phyloP scores from a whole-genome alignment of 805 yeast species.

The Candida palmyrensis region DNA sequence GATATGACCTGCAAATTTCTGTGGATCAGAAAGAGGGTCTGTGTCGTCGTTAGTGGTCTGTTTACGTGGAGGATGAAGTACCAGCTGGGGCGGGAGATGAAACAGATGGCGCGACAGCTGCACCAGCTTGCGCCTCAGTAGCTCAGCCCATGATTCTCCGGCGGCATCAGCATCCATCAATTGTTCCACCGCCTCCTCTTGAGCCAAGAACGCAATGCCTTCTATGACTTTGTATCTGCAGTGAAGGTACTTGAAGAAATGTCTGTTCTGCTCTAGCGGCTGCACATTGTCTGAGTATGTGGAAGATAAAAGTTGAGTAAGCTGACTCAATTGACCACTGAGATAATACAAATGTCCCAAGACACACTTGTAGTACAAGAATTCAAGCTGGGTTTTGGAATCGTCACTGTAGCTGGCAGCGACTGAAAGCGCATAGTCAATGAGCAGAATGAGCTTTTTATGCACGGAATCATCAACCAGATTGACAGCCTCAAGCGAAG shows the following conservation, averaged over 20 bases:
- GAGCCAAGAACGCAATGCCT: no score
- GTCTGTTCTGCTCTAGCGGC: slow-evolving; percentile 1
- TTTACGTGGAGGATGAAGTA: no score
- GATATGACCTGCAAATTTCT: slow-evolving; percentile 4
- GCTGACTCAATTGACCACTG: slow-evolving; percentile 17
- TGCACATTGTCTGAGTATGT: neutral
- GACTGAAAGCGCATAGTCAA: slow-evolving; percentile 20
- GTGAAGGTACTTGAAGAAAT: slow-evolving; percentile 25
- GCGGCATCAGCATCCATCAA: no score
- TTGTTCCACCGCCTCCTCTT: no score
- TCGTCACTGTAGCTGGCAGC: slow-evolving; percentile 19
- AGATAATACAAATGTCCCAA: slow-evolving; percentile 32
- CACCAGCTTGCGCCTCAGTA: no score
- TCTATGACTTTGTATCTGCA: slow-evolving; percentile 29
- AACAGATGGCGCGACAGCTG: no score
- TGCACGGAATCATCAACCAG: slow-evolving; percentile 7
- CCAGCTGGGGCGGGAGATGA: no score
- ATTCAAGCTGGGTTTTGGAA: slow-evolving; percentile 22
- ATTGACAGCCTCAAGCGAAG: no score
- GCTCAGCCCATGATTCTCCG: no score
- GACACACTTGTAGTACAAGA: slow-evolving; percentile 25
- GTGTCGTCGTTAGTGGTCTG: no score
- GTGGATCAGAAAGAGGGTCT: slow-evolving; percentile 13
- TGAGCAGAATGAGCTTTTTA: slow-evolving; percentile 21
- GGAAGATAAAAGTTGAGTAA: slow-evolving; percentile 6